Base-by-base conservation (phyloP, 176 grass and related monocot species). In the Bromus sterilis region DNA sequence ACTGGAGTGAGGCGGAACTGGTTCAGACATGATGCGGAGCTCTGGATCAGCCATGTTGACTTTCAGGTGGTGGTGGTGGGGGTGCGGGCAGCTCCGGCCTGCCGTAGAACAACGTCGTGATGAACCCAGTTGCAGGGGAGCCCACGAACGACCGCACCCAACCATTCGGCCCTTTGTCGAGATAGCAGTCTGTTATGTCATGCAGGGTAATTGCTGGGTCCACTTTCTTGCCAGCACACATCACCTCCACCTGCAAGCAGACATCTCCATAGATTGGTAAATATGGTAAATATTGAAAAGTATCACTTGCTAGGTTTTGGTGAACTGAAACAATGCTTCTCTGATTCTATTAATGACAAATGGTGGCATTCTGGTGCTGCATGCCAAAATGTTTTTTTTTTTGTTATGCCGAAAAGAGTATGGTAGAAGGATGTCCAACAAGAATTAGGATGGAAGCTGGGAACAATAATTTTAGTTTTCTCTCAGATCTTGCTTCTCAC, bases 241-340 rank as follows among this genome's bases (percentile, higher is more conserved):
- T 25, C 28, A 89, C 56, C 59, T 89, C 74, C 37, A 89, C 78
- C 88, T 89, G 88, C 74, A 86, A 82, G 12, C 44, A 82, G 36
- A 74, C 28, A 30, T 25, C 87, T 61, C 77, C 11, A 26, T 58
- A 82, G 73, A 66, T 51, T 6, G 25, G 55, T 61, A 49, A 36
- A 46, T 32, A 69, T 48, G 39, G 59, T 7, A 44, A 37, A 26
- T 33, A 33, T 6, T 24, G 12, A 28, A 43, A 20, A 48, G 3
- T 23, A 36, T 29, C 3, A 9, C 43, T 44, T 77, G 13, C 42
- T 76, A 57, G 23, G 15, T 60, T 86, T 37, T 59, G 37, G 28
- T 42, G 28, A 80, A 20, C 35, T 20, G 7, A 28, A 34, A 28
- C n/a, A n/a, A 11, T 55, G 53, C 30, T 82, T 59, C 76, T 82